Conservation (phyloP, 352 stramenopile genomes). For the Phytophthora syringae region DNA sequence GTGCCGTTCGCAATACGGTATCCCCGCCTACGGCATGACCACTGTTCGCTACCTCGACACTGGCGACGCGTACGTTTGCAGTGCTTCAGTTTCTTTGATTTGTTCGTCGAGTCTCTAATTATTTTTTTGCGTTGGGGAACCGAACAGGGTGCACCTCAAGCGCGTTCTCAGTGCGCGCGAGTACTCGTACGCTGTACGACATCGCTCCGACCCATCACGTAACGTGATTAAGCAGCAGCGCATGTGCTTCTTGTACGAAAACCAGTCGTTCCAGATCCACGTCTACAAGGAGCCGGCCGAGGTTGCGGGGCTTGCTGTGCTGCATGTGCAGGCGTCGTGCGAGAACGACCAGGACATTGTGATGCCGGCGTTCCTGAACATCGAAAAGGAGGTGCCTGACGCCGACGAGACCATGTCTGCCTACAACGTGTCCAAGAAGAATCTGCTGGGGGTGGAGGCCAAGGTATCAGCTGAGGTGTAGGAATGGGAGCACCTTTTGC, state of each 20-base stretch:
- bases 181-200: conserved; percentile 85
- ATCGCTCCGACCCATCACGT: conserved; percentile 68
- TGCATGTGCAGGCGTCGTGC: conserved; percentile 80
- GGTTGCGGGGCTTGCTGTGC: conserved; percentile 67
- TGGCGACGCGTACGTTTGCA: conserved; percentile 71
- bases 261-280: conserved; percentile 89
- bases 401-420: conserved; percentile 74
- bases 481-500: conserved; percentile 7
- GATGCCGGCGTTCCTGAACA: conserved; percentile 78
- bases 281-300: conserved; percentile 82
- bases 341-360: conserved; percentile 62
- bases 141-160: conserved; percentile 77
- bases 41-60: conserved; percentile 83
- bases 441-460: conserved; percentile 10
- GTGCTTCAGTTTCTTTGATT: not conserved
- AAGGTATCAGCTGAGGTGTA: conserved; percentile 33
- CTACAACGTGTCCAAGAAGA: conserved; percentile 83
- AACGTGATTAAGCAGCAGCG: conserved; percentile 89
- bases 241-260: conserved; percentile 88
- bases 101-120: too few relatives aligned
- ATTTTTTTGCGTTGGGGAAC: too few relatives aligned
- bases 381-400: conserved; percentile 66
- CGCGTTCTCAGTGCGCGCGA: conserved; percentile 82
- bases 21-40: conserved; percentile 87
- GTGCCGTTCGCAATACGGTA: conserved; percentile 85